phyloP scores from a whole-genome alignment of 345 rosid genomes.

The Aethionema arabicum region DNA sequence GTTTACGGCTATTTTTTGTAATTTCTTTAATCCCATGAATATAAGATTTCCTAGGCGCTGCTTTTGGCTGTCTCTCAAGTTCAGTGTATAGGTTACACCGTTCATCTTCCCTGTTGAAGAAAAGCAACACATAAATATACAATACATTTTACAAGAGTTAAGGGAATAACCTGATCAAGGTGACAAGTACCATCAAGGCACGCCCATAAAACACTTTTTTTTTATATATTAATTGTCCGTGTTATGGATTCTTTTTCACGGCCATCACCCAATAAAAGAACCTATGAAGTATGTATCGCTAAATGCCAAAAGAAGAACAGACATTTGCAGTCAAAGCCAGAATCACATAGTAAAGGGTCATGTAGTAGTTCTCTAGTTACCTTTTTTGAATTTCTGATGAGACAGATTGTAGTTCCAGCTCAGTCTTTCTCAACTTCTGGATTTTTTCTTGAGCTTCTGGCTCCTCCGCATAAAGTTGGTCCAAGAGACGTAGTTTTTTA shows the following conservation, averaged over 20 bases:
- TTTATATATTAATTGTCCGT: background rate
- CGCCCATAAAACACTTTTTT: background rate
- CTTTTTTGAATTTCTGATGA: constrained; percentile 57
- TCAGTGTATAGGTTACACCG: constrained; percentile 43
- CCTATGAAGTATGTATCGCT: constrained; percentile 12
- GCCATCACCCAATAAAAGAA: background rate
- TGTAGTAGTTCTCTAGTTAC: constrained; percentile 39
- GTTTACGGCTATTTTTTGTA: constrained; percentile 76
- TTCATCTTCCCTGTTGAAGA: constrained; percentile 59
- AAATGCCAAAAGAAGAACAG: constrained; percentile 11
- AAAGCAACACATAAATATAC: constrained; percentile 2
- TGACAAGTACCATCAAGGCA: constrained; percentile 5
- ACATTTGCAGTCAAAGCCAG: constrained; percentile 1
- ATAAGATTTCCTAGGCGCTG: constrained; percentile 57
- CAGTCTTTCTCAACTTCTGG: constrained; percentile 53
- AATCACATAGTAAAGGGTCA: constrained; percentile 7
- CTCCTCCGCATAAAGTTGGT: constrained; percentile 48
- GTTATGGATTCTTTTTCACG: no score
- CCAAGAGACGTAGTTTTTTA: constrained; percentile 56
- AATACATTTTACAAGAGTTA: background rate
- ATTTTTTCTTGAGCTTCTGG: constrained; percentile 58
- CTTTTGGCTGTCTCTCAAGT: constrained; percentile 52
- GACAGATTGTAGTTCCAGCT: constrained; percentile 49
- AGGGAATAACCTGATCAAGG: constrained; percentile 8
- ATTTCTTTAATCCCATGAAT: constrained; percentile 73